These are phyloP conservation scores for Leccinum uliginosum DNA, from an alignment of 768 basidiomycete species.

Conservation along the genomic window DNA sequence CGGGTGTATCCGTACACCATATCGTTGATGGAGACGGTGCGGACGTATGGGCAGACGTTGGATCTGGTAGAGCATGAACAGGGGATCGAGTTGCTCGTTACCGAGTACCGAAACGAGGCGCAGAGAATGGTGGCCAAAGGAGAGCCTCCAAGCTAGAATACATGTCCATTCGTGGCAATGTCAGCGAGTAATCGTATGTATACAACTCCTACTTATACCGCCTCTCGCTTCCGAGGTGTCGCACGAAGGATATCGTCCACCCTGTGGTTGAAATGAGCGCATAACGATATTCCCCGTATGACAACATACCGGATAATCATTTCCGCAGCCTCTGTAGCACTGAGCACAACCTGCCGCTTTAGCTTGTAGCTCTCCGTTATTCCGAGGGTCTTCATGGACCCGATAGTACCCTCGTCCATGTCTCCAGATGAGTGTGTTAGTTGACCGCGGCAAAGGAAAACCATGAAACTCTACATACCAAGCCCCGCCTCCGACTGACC, in stretches of 20 bases:
- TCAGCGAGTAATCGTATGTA: not conserved
- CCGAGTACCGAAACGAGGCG: no score
- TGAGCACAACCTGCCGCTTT: constrained; percentile 90
- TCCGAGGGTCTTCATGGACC: constrained; percentile 83
- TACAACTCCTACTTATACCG: constrained; percentile 39
- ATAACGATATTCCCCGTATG: not conserved
- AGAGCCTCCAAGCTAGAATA: no score
- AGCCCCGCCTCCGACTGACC: constrained; percentile 83
- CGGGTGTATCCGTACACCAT: no score
- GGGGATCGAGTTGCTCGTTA: no score
- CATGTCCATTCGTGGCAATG: not conserved
- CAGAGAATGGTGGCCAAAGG: no score
- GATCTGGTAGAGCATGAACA: no score
- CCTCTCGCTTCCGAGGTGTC: constrained; percentile 82
- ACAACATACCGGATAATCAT: constrained; percentile 87
- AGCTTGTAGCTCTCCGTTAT: constrained; percentile 97
- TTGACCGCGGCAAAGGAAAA: not conserved
- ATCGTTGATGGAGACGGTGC: no score
- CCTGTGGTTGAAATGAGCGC: constrained; percentile 34
- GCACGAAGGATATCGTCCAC: constrained; percentile 91
- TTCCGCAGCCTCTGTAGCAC: constrained; percentile 94
- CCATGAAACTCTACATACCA: constrained; percentile 45
- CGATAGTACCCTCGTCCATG: constrained; percentile 83
- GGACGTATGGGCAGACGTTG: no score
- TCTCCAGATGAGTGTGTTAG: constrained; percentile 41